A percentile compares a stretch with the other conserved stretches of the same genome.
phyloP scores from a whole-genome alignment of 768 basidiomycete genomes.

The Amanita phalloides region DNA sequence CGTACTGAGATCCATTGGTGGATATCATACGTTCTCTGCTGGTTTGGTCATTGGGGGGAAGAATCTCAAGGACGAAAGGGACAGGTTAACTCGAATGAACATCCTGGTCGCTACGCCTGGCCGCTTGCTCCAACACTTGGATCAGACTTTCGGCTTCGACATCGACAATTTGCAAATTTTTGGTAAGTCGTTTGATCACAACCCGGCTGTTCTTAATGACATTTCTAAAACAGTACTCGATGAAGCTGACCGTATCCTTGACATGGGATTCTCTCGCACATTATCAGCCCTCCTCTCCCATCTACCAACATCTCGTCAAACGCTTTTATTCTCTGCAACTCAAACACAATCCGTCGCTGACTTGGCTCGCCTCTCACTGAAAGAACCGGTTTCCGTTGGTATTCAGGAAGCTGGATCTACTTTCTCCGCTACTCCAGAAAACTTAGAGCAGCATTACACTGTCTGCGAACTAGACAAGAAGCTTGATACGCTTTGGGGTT shows the following conservation, averaged over 20 bases:
- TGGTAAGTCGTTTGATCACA: conserved; percentile 35
- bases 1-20: conserved; percentile 87
- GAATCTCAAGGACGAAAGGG: conserved; percentile 85
- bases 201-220: neutral
- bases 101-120: conserved; percentile 98
- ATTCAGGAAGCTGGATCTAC: conserved; percentile 38
- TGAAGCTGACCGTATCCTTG: conserved; percentile 93
- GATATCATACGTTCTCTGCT: conserved; percentile 85
- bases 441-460: conserved; percentile 84
- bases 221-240: conserved; percentile 59
- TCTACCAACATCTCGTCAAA: conserved; percentile 86
- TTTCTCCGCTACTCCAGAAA: conserved; percentile 53
- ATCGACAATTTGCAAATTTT: conserved; percentile 85
- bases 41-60: conserved; percentile 96
- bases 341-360: conserved; percentile 86
- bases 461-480: conserved; percentile 79
- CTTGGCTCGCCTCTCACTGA: conserved; percentile 82
- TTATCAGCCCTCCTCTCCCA: conserved; percentile 87
- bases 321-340: conserved; percentile 93
- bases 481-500: conserved; percentile 86
- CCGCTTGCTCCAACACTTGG: conserved; percentile 92
- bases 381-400: conserved; percentile 68
- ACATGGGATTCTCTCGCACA: conserved; percentile 90
- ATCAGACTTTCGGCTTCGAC: conserved; percentile 94
- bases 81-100: conserved; percentile 87